These are phyloP conservation scores for Vigna trinervia DNA, from an alignment of 306 rosid species.

Conservation along the genomic window DNA sequence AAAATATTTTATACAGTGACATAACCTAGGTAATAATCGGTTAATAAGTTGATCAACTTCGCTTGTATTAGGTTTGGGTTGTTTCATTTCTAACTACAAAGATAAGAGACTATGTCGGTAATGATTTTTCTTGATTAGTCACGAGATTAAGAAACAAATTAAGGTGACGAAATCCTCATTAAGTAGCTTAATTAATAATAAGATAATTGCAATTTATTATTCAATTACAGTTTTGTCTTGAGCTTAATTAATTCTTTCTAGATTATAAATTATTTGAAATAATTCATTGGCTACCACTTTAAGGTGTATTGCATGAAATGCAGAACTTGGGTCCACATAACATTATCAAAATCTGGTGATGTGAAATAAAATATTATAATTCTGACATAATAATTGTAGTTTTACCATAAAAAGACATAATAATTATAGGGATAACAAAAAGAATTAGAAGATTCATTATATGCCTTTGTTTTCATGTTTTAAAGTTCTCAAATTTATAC, in stretches of 20 bases:
- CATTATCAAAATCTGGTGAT: background rate
- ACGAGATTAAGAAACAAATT: background rate
- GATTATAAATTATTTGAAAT: background rate
- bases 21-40: background rate
- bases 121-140: background rate
- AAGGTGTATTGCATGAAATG: background rate
- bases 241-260: background rate
- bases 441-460: background rate
- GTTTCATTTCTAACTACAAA: background rate
- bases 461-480: too few species aligned
- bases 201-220: background rate
- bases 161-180: slow-evolving; percentile 1
- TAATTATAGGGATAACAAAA: slow-evolving; percentile 8
- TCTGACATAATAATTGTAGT: background rate
- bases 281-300: background rate
- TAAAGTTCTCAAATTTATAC: too few species aligned
- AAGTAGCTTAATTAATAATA: background rate
- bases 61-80: background rate
- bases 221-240: background rate
- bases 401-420: background rate
- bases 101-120: background rate
- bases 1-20: background rate
- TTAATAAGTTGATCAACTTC: slow-evolving; percentile 8
- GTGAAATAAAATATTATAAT: slow-evolving; percentile 7
- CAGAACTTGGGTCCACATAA: background rate